Evolutionary conservation across 2,329 filamentous ascomycete species (phyloP), one percentile per base, ranked within the genome.

Genomic region (Grosmannia clavigera): DNA sequence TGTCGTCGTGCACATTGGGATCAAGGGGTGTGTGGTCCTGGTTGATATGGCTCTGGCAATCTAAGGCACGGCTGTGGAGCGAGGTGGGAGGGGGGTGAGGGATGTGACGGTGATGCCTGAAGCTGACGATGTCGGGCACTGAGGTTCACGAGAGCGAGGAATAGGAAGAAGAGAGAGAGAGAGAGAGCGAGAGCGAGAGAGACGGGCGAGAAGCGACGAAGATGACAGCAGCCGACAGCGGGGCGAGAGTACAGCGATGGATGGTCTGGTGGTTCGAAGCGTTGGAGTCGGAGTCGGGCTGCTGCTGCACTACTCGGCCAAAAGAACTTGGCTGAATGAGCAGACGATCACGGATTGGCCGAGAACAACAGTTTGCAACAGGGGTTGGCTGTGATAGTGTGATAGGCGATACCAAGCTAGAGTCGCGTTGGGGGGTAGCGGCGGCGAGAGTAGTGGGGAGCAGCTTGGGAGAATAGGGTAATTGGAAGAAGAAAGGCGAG

Each of bases 91-190:
- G 43, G 22, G 33, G 43, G 43, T n/a, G 43, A 46, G 43, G 43
- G 52, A 22, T 54, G 52, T 54, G 52, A 52, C 52, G 52, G 52
- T 54, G 52, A 54, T 54, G 52, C 52, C 52, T 54, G 52, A 54
- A 54, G 52, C 29, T 54, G 52, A 11, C 16, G n/a, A 54, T 54
- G 27, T 52, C 50, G 50, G 50, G 50, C 50, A 6, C 50, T 53
- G 51, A 33, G 29, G 16, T 46, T 19, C 19, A 35, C 29, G 52
- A 35, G 19, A 16, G 52, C 29, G 35, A 33, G 43, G 25, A 38
- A 35, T 35, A 2, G 51, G 51, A 22, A 27, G 31, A 38, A 19
- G 22, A n/a, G 7, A 55, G 35, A 19, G 11, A 16, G 31, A 43
- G 9, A 38, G 22, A 53, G 14, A 27, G 14, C 29, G 22, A n/a